These are phyloP conservation scores for Escovopsis weberi DNA, from an alignment of 2,329 filamentous ascomycete genomes.

Conservation along the genomic window DNA sequence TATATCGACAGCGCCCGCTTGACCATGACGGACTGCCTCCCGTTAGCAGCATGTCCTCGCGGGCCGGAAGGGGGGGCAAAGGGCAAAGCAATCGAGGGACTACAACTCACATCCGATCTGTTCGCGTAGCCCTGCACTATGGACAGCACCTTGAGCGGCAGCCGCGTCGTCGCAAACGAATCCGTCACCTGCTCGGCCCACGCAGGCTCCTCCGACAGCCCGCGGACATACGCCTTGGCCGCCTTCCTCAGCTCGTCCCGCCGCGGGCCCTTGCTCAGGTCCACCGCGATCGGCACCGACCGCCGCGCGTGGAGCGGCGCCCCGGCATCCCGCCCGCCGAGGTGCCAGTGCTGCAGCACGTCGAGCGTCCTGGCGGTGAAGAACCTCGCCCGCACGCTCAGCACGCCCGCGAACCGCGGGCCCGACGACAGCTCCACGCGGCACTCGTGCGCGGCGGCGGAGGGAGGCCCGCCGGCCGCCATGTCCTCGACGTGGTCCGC, in stretches of 20 bases:
- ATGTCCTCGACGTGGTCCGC: conserved; percentile 29
- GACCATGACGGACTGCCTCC: conserved; percentile 30
- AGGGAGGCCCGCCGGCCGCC: background rate
- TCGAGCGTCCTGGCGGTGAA: conserved; percentile 35
- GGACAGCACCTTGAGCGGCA: conserved; percentile 31
- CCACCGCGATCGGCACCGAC: conserved; percentile 36
- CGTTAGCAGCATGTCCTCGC: background rate
- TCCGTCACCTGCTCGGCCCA: conserved; percentile 38
- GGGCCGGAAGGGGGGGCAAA: background rate
- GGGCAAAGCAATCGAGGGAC: background rate
- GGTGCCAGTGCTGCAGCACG: conserved; percentile 36
- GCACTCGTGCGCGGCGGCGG: conserved; percentile 26
- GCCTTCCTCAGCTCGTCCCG: conserved; percentile 31
- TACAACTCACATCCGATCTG: conserved; percentile 25
- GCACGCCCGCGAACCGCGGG: conserved; percentile 24
- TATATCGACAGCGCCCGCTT: conserved; percentile 39
- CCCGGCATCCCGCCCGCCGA: conserved; percentile 21
- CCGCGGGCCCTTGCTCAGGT: conserved; percentile 26
- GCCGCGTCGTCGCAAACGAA: conserved; percentile 25
- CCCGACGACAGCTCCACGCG: conserved; percentile 36
- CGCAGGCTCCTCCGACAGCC: conserved; percentile 30
- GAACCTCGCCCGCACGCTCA: conserved; percentile 36
- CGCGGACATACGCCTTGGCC: conserved; percentile 34
- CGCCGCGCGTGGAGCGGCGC: conserved; percentile 27
- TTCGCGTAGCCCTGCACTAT: conserved; percentile 35